A percentile compares a stretch with the other conserved stretches of the same genome.
These are phyloP conservation scores for Leccinum idahoense DNA, from an alignment of 1,284 basidiomycete genomes.

Conservation along the genomic window DNA sequence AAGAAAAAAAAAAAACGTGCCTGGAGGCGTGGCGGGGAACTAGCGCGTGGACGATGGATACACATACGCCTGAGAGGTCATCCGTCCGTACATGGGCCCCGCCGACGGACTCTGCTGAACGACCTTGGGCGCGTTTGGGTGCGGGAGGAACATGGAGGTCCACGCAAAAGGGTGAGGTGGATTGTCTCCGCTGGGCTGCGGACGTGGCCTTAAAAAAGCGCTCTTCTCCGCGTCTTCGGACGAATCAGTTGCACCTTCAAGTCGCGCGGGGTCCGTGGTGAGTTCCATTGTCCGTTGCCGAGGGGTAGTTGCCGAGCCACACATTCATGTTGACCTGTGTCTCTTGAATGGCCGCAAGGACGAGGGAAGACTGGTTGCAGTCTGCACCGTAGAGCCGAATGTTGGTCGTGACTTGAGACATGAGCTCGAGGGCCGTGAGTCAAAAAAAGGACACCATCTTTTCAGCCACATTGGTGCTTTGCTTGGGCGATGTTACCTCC, in stretches of 20 bases:
- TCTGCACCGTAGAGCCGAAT: constrained; percentile 57
- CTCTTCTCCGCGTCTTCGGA: constrained; percentile 13
- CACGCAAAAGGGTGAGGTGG: constrained; percentile 32
- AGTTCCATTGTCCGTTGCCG: constrained; percentile 55
- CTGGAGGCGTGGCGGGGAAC: constrained; percentile 3
- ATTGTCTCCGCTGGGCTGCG: constrained; percentile 9
- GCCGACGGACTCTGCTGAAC: constrained; percentile 24
- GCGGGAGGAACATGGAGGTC: constrained; percentile 60
- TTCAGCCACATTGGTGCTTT: constrained; percentile 1
- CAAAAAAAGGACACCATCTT: neutral
- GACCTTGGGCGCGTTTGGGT: constrained; percentile 65
- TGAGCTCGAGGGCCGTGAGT: constrained; percentile 33
- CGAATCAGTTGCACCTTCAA: neutral
- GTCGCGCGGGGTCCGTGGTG: constrained; percentile 6
- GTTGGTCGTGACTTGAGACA: constrained; percentile 55
- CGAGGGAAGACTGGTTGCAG: constrained; percentile 53
- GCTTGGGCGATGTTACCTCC: constrained; percentile 7
- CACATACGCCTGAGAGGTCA: constrained; percentile 19
- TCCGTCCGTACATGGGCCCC: constrained; percentile 59
- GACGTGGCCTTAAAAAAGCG: constrained; percentile 25
- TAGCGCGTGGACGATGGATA: constrained; percentile 3
- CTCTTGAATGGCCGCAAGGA: constrained; percentile 77
- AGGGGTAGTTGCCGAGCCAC: constrained; percentile 78
- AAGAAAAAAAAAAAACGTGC: no score
- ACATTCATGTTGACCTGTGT: constrained; percentile 88